phyloP scores from a whole-genome alignment of 352 stramenopile species.

The Globisporangium carolinianum region DNA sequence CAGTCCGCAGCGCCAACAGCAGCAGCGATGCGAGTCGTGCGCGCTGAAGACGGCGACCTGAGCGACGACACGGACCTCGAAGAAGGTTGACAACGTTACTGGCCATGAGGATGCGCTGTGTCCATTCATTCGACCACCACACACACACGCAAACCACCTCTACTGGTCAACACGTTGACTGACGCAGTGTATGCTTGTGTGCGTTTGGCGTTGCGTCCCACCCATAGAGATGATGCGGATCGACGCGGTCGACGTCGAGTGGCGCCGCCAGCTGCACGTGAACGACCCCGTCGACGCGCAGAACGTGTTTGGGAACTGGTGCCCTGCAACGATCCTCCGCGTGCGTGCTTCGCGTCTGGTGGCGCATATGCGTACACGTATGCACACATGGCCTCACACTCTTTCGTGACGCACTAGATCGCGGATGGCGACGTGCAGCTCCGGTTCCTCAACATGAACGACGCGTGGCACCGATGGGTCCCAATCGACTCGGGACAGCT shows the following conservation, averaged over 20 bases:
- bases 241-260: conserved; percentile 58
- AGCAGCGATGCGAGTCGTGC: not conserved
- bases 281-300: conserved; percentile 64
- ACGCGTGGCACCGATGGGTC: conserved; percentile 64
- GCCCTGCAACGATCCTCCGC: conserved; percentile 45
- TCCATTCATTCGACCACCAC: not conserved
- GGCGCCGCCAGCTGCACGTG: conserved; percentile 60
- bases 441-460: conserved; percentile 81
- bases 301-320: conserved; percentile 84
- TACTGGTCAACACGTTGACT: not conserved
- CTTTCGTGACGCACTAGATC: conserved; percentile 19
- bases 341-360: conserved; percentile 14
- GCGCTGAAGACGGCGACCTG: conserved; percentile 1
- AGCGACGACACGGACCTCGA: conserved; percentile 74
- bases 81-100: conserved; percentile 33
- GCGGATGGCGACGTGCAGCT: conserved; percentile 54
- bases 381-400: not conserved
- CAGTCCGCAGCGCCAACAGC: not conserved
- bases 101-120: too few relatives aligned
- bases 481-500: conserved; percentile 57
- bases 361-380: not conserved
- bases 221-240: conserved; percentile 76
- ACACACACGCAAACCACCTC: not conserved
- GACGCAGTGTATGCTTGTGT: not conserved
- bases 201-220: not conserved